phyloP scores from a whole-genome alignment of 2,329 filamentous ascomycete genomes.

The Furcasterigmium furcatum region DNA sequence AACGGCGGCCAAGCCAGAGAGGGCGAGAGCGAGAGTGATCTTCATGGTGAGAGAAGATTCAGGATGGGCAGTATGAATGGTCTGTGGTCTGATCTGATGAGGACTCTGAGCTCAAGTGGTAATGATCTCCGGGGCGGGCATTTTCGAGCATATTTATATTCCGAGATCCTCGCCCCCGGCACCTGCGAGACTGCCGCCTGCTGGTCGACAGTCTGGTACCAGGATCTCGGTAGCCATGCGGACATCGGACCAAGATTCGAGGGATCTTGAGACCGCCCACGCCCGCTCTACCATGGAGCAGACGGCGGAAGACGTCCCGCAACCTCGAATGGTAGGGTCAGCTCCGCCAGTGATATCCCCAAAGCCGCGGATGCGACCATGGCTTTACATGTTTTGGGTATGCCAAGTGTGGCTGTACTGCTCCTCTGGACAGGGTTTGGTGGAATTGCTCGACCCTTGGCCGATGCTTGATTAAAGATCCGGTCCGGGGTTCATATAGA shows the following conservation, averaged over 20 bases:
- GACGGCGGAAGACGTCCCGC: not conserved
- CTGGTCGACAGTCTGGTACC: too few species aligned
- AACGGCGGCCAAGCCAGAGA: slow-evolving; percentile 6
- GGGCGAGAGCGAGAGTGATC: not conserved
- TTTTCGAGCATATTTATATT: not conserved
- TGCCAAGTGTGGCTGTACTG: not conserved
- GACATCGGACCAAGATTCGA: not conserved
- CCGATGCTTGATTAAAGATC: not conserved
- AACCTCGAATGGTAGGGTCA: not conserved
- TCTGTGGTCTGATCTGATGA: too few species aligned
- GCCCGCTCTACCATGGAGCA: not conserved
- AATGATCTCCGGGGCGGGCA: not conserved
- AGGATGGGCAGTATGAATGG: too few species aligned
- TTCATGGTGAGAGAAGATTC: slow-evolving; percentile 7
- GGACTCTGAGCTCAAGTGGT: too few species aligned
- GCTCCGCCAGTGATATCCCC: not conserved
- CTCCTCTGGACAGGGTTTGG: not conserved
- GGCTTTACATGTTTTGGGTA: too few species aligned
- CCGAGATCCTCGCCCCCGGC: not conserved
- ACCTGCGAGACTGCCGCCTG: too few species aligned
- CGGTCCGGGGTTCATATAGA: not conserved
- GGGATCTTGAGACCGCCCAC: not conserved
- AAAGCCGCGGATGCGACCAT: not conserved
- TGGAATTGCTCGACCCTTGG: not conserved
- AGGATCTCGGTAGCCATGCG: not conserved